Percentiles rank a stretch among this genome's conserved stretches.
Evolutionary conservation across 306 rosid species (phyloP).

Genomic region (Ormosia emarginata): DNA sequence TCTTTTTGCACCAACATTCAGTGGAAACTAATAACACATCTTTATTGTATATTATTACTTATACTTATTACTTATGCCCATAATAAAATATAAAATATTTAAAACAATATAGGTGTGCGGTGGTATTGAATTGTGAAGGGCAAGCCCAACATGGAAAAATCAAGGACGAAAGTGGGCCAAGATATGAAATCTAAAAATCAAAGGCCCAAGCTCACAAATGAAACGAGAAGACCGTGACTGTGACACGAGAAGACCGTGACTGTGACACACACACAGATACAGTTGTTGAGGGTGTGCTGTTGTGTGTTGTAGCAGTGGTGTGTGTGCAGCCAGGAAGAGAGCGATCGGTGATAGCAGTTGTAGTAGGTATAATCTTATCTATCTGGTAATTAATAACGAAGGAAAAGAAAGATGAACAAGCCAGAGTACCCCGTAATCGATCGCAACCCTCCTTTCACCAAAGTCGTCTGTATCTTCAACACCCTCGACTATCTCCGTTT

Average conservation of each 20-base stretch:
- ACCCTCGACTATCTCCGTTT: constrained; percentile 86
- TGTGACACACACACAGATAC: too few relatives aligned
- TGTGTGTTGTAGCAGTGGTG: too few relatives aligned
- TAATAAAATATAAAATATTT: too few relatives aligned
- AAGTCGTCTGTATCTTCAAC: constrained; percentile 77
- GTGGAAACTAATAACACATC: too few relatives aligned
- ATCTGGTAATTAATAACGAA: neutral
- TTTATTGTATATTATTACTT: too few relatives aligned
- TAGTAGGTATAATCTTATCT: too few relatives aligned
- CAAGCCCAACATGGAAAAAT: neutral
- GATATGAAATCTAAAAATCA: neutral
- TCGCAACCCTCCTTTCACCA: constrained; percentile 95
- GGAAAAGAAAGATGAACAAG: constrained; percentile 60
- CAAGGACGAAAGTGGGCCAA: neutral
- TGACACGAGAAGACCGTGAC: too few relatives aligned
- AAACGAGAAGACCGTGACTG: neutral
- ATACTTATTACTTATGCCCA: too few relatives aligned
- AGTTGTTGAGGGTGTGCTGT: too few relatives aligned
- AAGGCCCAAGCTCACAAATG: neutral
- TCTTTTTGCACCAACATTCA: too few relatives aligned
- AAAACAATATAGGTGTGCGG: neutral
- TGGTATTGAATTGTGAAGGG: neutral
- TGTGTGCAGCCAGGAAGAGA: neutral
- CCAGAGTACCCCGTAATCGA: constrained; percentile 87
- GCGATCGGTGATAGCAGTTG: neutral